These are phyloP conservation scores for Talaromyces borbonicus DNA, from an alignment of 495 filamentous ascomycete genomes.

Conservation along the genomic window DNA sequence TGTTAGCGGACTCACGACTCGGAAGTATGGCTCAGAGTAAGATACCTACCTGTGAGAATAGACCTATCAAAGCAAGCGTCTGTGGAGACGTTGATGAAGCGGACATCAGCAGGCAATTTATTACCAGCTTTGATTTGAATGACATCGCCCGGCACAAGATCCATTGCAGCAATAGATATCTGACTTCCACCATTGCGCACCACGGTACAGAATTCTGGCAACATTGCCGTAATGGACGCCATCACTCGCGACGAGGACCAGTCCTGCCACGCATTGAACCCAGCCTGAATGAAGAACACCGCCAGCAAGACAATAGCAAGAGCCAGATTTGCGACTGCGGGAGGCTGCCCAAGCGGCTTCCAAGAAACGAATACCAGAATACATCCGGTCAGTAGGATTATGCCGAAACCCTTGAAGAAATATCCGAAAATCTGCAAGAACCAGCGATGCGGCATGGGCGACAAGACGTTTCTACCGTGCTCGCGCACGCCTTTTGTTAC, in stretches of 20 bases:
- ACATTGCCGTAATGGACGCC: slow-evolving; percentile 55
- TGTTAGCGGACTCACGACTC: too few species aligned
- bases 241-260: slow-evolving; percentile 56
- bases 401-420: slow-evolving; percentile 67
- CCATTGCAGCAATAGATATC: slow-evolving; percentile 37
- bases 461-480: slow-evolving; percentile 52
- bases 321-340: slow-evolving; percentile 54
- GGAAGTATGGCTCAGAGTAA: slow-evolving; percentile 5
- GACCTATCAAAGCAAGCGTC: slow-evolving; percentile 65
- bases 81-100: slow-evolving; percentile 51
- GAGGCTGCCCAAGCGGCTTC: slow-evolving; percentile 64
- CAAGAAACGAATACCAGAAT: slow-evolving; percentile 64
- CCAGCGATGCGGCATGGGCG: slow-evolving; percentile 46
- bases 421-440: slow-evolving; percentile 51
- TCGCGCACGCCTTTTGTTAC: slow-evolving; percentile 36
- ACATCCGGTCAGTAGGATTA: slow-evolving; percentile 53
- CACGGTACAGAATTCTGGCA: slow-evolving; percentile 54
- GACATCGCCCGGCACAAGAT: slow-evolving; percentile 62
- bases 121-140: slow-evolving; percentile 56
- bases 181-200: slow-evolving; percentile 46
- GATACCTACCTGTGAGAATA: slow-evolving; percentile 61
- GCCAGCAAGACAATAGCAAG: slow-evolving; percentile 56
- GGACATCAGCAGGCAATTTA: slow-evolving; percentile 63
- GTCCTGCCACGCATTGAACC: slow-evolving; percentile 60
- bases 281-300: slow-evolving; percentile 61